Evolutionary conservation across 257 asterid genomes (phyloP).

Genomic region (Rubia yunnanensis): DNA sequence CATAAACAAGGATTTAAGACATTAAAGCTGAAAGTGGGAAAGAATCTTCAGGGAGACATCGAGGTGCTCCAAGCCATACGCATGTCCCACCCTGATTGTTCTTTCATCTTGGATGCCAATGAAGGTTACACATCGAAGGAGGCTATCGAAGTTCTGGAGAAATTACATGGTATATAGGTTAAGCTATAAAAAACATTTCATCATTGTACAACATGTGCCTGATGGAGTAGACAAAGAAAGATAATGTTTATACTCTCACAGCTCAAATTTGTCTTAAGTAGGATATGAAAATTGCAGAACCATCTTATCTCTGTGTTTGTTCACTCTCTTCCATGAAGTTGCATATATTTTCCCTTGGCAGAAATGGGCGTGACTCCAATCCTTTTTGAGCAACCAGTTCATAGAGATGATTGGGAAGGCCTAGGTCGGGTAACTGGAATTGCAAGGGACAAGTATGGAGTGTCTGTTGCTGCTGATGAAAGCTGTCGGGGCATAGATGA

Average conservation of each 20-base stretch:
- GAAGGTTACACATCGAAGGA: slow-evolving; percentile 76
- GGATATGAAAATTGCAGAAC: neutral
- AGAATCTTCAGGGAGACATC: slow-evolving; percentile 56
- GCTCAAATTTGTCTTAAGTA: neutral
- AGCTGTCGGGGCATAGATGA: slow-evolving; percentile 73
- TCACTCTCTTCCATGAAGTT: neutral
- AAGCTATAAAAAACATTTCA: neutral
- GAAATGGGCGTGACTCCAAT: slow-evolving; percentile 74
- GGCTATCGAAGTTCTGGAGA: slow-evolving; percentile 73
- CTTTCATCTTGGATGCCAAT: slow-evolving; percentile 80
- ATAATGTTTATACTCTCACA: neutral
- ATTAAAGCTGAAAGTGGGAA: slow-evolving; percentile 88
- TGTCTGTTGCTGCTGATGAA: slow-evolving; percentile 89
- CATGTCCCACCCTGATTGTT: slow-evolving; percentile 64
- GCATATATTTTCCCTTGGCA: slow-evolving; percentile 16
- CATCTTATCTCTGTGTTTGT: neutral
- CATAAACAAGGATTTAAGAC: slow-evolving; percentile 55
- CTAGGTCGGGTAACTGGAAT: slow-evolving; percentile 56
- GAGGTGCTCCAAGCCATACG: slow-evolving; percentile 85
- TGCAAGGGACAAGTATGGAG: slow-evolving; percentile 59
- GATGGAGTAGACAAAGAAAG: neutral
- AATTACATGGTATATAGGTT: slow-evolving; percentile 47
- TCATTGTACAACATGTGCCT: neutral
- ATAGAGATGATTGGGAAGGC: slow-evolving; percentile 84
- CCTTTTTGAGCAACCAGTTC: slow-evolving; percentile 91